These are phyloP conservation scores for Vanderwaltozyma yarrowii DNA, from an alignment of 805 yeast genomes.

Conservation along the genomic window DNA sequence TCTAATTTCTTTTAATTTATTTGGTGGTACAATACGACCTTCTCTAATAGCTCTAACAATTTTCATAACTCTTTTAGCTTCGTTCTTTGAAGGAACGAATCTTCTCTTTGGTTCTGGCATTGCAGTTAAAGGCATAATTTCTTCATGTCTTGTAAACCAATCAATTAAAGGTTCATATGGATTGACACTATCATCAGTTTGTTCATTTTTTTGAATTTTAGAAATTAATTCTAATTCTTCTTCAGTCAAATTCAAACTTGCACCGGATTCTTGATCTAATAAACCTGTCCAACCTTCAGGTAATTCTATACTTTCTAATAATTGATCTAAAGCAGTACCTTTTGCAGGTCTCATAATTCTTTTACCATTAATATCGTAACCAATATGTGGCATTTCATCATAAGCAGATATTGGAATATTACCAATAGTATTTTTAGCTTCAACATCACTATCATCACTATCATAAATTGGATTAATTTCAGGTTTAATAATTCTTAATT, in stretches of 20 bases:
- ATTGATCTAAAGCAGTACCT: slow-evolving; percentile 86
- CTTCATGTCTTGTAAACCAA: slow-evolving; percentile 84
- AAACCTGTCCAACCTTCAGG: slow-evolving; percentile 99
- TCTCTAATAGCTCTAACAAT: slow-evolving; percentile 93
- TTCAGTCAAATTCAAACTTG: slow-evolving; percentile 64
- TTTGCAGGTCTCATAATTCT: slow-evolving; percentile 98
- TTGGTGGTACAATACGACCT: slow-evolving; percentile 81
- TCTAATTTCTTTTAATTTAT: slow-evolving; percentile 40
- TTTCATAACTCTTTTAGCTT: slow-evolving; percentile 93
- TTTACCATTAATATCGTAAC: slow-evolving; percentile 94
- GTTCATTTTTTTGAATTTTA: slow-evolving; percentile 76
- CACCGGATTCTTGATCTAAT: slow-evolving; percentile 81
- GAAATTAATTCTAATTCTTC: slow-evolving; percentile 86
- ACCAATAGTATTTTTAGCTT: slow-evolving; percentile 83
- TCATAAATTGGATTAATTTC: slow-evolving; percentile 94
- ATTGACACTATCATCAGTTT: slow-evolving; percentile 66
- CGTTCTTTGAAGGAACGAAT: slow-evolving; percentile 93
- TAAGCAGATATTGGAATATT: slow-evolving; percentile 88
- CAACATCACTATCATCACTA: slow-evolving; percentile 81
- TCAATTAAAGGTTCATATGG: slow-evolving; percentile 93
- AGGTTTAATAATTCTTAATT: slow-evolving; percentile 66
- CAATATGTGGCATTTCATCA: slow-evolving; percentile 95
- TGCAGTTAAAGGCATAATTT: slow-evolving; percentile 85
- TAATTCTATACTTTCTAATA: slow-evolving; percentile 81
- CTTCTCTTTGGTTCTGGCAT: slow-evolving; percentile 96